Conservation (phyloP, 2,329 filamentous ascomycete species). For the Cucurbitaria berberidis region DNA sequence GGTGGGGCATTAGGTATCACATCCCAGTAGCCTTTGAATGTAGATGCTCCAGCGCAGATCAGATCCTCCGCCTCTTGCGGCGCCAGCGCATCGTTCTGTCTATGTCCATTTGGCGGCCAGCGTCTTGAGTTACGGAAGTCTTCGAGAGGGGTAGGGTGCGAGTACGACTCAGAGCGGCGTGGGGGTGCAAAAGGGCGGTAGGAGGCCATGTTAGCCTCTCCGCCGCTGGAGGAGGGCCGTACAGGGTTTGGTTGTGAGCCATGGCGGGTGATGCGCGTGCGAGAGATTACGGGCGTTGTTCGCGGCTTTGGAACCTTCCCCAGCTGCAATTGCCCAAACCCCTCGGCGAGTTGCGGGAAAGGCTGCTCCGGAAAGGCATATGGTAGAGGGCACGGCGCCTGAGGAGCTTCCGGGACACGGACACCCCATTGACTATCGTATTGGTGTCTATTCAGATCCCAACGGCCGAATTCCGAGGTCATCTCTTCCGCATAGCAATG, state of each 20-base stretch:
- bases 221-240: constrained; percentile 44
- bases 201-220: constrained; percentile 34
- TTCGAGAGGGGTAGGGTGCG: constrained; percentile 46
- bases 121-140: constrained; percentile 44
- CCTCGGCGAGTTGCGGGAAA: constrained; percentile 27
- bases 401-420: constrained; percentile 30
- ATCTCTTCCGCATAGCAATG: constrained; percentile 48
- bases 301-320: constrained; percentile 36
- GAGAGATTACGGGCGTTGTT: constrained; percentile 43
- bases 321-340: constrained; percentile 37
- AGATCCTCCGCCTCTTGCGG: constrained; percentile 46
- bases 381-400: constrained; percentile 25
- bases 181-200: constrained; percentile 31
- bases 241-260: constrained; percentile 40
- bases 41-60: constrained; percentile 48
- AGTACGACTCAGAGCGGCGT: constrained; percentile 45
- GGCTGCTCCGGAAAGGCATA: constrained; percentile 38
- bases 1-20: constrained; percentile 44
- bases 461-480: constrained; percentile 45
- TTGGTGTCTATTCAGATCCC: constrained; percentile 41
- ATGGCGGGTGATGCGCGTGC: constrained; percentile 46
- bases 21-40: constrained; percentile 50
- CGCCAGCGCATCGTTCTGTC: constrained; percentile 38
- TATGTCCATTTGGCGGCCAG: constrained; percentile 51
- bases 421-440: constrained; percentile 38